Conservation (phyloP, 2,329 filamentous ascomycete genomes). For the Helminthosporium solani region DNA sequence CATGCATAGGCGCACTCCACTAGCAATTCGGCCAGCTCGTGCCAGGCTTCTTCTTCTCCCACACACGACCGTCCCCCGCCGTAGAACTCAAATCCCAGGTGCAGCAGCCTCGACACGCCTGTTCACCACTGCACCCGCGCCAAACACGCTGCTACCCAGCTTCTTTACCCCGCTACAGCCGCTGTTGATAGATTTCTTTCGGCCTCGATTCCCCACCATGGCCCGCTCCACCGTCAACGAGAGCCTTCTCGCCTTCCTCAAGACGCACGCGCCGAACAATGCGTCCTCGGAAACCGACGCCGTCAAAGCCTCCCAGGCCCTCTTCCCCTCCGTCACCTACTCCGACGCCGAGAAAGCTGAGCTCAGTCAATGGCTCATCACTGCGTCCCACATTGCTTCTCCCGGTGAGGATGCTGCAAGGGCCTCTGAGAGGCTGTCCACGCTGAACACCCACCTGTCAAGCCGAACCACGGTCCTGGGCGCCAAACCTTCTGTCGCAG, state of each 20-base stretch:
- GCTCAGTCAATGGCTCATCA: conserved; percentile 85
- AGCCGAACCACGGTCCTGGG: conserved; percentile 87
- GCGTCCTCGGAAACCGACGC: conserved; percentile 39
- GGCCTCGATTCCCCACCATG: conserved; percentile 33
- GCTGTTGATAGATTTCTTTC: conserved; percentile 33
- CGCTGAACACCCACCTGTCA: conserved; percentile 83
- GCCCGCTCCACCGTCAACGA: conserved; percentile 39
- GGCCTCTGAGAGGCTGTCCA: conserved; percentile 66
- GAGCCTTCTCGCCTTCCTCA: conserved; percentile 37
- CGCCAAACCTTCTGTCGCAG: conserved; percentile 83
- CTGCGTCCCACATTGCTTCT: conserved; percentile 67
- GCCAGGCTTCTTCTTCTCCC: conserved; percentile 22
- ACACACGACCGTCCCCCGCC: background rate
- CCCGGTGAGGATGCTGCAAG: conserved; percentile 59
- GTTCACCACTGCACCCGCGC: conserved; percentile 12
- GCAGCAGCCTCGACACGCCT: conserved; percentile 6
- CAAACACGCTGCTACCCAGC: conserved; percentile 16
- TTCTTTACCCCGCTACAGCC: conserved; percentile 38
- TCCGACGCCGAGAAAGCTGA: conserved; percentile 78
- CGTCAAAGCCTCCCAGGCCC: conserved; percentile 55
- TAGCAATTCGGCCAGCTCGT: conserved; percentile 23
- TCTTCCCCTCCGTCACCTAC: conserved; percentile 71
- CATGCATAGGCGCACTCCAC: conserved; percentile 24
- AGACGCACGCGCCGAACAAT: conserved; percentile 41
- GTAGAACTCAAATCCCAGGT: conserved; percentile 8